These are phyloP conservation scores for Isabelozyma heimii DNA, from an alignment of 805 yeast species.

Conservation along the genomic window DNA sequence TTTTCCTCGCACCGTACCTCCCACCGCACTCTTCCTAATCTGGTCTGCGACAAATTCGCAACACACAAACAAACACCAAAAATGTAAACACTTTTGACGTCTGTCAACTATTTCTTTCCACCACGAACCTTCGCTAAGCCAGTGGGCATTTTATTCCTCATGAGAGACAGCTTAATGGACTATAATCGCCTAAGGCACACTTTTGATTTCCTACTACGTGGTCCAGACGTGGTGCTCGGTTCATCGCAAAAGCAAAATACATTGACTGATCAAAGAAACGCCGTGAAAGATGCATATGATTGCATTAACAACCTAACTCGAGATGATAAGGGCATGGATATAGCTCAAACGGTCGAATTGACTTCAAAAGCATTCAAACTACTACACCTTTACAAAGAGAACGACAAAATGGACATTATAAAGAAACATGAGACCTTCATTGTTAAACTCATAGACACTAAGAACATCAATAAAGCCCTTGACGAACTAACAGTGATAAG, in stretches of 20 bases:
- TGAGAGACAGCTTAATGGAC: neutral
- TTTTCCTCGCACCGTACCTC: too few relatives aligned
- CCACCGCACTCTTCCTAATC: too few relatives aligned
- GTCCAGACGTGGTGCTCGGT: neutral
- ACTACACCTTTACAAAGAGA: conserved; percentile 4
- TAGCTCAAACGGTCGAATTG: neutral
- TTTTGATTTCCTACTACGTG: neutral
- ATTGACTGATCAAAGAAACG: neutral
- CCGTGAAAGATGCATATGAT: neutral
- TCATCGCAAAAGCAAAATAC: neutral
- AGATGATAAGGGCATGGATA: neutral
- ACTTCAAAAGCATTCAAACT: conserved; percentile 8
- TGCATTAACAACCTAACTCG: neutral
- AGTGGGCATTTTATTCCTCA: neutral
- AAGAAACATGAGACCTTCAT: conserved; percentile 26
- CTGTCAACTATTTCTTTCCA: neutral
- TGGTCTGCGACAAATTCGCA: neutral
- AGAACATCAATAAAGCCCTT: conserved; percentile 8
- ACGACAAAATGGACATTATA: conserved; percentile 2
- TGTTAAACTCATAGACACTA: conserved; percentile 19
- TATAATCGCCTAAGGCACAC: neutral
- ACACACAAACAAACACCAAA: neutral
- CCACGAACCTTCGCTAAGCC: neutral
- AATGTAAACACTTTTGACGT: neutral
- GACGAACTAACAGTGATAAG: conserved; percentile 8